Evolutionary conservation across 352 stramenopile genomes (phyloP), one percentile per base, ranked within the genome.

Genomic region (Globisporangium nagaii): DNA sequence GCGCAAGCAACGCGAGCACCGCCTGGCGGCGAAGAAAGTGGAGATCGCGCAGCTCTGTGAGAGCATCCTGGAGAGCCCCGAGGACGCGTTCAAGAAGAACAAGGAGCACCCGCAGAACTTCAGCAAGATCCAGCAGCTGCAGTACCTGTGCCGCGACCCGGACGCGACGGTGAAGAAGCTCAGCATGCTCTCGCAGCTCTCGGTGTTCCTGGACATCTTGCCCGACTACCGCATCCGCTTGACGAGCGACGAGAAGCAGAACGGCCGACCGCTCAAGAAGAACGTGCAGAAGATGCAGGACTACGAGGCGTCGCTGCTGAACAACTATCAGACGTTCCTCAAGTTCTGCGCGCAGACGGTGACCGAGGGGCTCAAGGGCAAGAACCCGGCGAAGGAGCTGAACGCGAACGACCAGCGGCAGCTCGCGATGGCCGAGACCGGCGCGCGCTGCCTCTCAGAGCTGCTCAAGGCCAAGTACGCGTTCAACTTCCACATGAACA

Each of bases 181-280:
- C 8, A 94, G 82, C 20, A 71, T 98, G 60, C 71, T 98, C 42
- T 98, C 92, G 8, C 70, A 97, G 44, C 66, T 98, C 15, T 95
- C 95, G 1, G 90, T 99, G 30, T 98, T 98, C 53, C 74, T 97
- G 37, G 96, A 99, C 52, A 96, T 99, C 30, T 48, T 98, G 30
- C 96, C 96, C 0, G 82, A 91, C 55, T 98, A 99, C 73, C 84
- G 95, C 48, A 98, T 99, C 47, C 90, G 94, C 55, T 58, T 88
- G 22, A 79, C 90, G 30, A 95, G 78, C 1, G 71, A 90, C 3
- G 93, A 98, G 59, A 79, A 87, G 58, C 80, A 88, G 59, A 75
- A 86, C 22, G 87, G 87, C 31, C 78, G 76, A 0, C 82, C 82
- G 9, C 71, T 81, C 57, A 94, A 94, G 69, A 95, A 95, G 60